A percentile compares a stretch with the other conserved stretches of the same genome.
phyloP scores from a whole-genome alignment of 768 basidiomycete genomes.

The Termitomyces sp. region DNA sequence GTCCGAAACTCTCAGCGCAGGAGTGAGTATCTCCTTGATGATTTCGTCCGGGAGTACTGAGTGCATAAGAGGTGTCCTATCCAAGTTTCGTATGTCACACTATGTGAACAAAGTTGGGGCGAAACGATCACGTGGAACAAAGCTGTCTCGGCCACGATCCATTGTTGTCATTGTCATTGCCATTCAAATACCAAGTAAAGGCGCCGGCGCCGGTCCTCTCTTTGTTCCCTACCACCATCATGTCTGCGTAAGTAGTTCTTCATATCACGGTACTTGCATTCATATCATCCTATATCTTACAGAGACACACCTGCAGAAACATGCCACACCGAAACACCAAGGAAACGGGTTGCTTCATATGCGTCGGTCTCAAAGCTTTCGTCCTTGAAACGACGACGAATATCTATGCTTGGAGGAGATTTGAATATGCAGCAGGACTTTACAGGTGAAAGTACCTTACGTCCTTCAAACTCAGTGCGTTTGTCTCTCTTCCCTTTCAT shows the following conservation, averaged over 20 bases:
- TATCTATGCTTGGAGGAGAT: constrained; percentile 34
- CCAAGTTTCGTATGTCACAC: no score
- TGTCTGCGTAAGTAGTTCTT: neutral
- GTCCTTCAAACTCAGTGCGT: constrained; percentile 14
- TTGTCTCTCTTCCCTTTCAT: neutral
- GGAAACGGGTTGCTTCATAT: constrained; percentile 31
- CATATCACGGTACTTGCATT: neutral
- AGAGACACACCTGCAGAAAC: neutral
- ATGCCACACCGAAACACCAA: constrained; percentile 15
- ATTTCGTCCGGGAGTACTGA: constrained; percentile 5
- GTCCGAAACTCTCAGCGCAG: constrained; percentile 2
- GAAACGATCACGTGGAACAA: neutral
- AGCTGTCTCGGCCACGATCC: neutral
- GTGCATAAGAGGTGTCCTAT: neutral
- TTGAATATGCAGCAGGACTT: constrained; percentile 24
- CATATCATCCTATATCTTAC: neutral
- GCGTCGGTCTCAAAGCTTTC: constrained; percentile 33
- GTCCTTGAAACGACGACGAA: constrained; percentile 36
- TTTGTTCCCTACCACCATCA: neutral
- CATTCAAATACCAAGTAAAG: neutral
- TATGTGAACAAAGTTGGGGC: neutral
- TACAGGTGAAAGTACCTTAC: constrained; percentile 3
- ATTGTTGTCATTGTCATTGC: neutral
- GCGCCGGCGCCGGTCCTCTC: neutral
- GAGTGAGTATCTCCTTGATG: constrained; percentile 6